phyloP scores from a whole-genome alignment of 2,329 filamentous ascomycete genomes.

The Apiospora arundinis region DNA sequence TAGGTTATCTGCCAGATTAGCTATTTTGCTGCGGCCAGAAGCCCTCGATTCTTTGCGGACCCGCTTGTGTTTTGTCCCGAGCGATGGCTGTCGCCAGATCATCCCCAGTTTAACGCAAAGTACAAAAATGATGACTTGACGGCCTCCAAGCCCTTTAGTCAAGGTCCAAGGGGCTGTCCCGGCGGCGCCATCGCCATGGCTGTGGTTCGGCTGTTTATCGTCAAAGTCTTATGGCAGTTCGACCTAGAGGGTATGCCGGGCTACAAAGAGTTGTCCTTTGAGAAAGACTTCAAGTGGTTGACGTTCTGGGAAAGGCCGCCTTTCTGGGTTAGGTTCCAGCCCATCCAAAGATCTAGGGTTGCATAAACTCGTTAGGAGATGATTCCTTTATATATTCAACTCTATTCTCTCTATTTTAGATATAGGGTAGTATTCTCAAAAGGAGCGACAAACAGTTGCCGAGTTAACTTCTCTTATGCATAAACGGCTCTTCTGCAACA shows the following conservation, averaged over 20 bases:
- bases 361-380: not conserved
- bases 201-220: not conserved
- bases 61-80: not conserved
- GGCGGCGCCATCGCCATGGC: not conserved
- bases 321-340: slow-evolving; percentile 24
- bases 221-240: not conserved
- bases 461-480: no score
- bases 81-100: not conserved
- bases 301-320: slow-evolving; percentile 25
- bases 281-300: slow-evolving; percentile 26
- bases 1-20: not conserved
- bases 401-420: not conserved
- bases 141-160: slow-evolving; percentile 22
- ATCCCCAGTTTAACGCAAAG: not conserved
- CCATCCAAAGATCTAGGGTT: not conserved
- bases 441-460: not conserved
- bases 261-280: slow-evolving; percentile 21
- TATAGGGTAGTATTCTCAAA: no score
- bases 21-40: not conserved
- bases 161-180: slow-evolving; percentile 24
- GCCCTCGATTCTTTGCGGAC: not conserved
- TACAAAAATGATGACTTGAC: not conserved
- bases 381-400: not conserved
- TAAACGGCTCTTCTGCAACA: no score
- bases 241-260: slow-evolving; percentile 23